Percentiles rank a stretch among this genome's conserved stretches.
Conservation (phyloP, 2,329 filamentous ascomycete species). For the Phyllosticta citriasiana region DNA sequence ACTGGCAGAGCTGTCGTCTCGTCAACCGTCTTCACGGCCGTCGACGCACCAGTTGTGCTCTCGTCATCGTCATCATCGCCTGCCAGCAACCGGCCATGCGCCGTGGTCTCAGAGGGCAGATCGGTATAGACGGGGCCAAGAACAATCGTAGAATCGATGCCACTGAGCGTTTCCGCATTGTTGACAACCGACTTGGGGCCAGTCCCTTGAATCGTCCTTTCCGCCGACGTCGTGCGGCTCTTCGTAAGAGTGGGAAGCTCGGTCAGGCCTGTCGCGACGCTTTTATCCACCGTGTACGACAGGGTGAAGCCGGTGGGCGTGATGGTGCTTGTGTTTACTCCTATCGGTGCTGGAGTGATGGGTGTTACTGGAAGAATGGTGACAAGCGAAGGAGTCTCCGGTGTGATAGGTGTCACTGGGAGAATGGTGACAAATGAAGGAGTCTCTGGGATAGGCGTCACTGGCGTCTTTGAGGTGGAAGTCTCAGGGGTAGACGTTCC, state of each 20-base stretch:
- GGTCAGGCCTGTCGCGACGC: neutral
- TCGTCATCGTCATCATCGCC: neutral
- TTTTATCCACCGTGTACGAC: neutral
- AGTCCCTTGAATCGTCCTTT: neutral
- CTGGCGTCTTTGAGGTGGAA: too few relatives aligned
- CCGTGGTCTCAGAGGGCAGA: neutral
- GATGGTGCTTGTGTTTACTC: neutral
- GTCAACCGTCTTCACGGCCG: neutral
- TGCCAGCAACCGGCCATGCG: neutral
- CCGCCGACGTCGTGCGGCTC: neutral
- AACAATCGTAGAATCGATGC: neutral
- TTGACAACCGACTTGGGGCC: neutral
- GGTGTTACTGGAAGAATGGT: neutral
- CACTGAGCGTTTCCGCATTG: neutral
- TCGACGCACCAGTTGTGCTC: neutral
- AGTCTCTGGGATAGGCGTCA: too few relatives aligned
- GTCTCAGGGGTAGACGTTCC: too few relatives aligned
- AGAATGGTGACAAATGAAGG: too few relatives aligned
- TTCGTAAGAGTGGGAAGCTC: neutral
- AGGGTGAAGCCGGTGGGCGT: neutral
- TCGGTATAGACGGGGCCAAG: neutral
- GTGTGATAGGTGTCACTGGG: neutral
- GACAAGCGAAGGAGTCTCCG: too few relatives aligned
- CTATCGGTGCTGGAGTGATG: neutral
- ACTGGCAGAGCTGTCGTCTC: too few relatives aligned